Percentiles rank a stretch among this genome's conserved stretches.
These are phyloP conservation scores for Begonia fuchsioides DNA, from an alignment of 306 rosid species.

Conservation along the genomic window DNA sequence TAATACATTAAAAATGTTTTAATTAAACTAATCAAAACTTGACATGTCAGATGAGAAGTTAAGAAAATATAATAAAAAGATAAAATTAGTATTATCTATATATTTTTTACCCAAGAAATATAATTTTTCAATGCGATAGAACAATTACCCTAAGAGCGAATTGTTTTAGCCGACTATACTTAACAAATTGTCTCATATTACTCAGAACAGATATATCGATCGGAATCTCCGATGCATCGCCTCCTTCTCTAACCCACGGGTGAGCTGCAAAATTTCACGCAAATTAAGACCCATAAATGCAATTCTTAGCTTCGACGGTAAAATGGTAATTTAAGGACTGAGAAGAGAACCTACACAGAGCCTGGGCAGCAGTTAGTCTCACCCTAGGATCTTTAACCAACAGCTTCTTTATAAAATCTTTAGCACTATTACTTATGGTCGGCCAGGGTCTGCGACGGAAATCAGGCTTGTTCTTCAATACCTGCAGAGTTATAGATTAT, in stretches of 20 bases:
- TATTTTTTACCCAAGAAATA: no score
- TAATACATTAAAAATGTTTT: no score
- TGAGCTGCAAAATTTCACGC: slow-evolving; percentile 56
- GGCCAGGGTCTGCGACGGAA: slow-evolving; percentile 98
- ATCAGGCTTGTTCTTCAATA: slow-evolving; percentile 83
- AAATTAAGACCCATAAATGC: slow-evolving; percentile 10
- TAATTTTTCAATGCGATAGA: no score
- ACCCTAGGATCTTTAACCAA: slow-evolving; percentile 93
- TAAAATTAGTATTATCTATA: slow-evolving; percentile 1
- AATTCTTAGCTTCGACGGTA: neutral
- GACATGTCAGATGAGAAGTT: no score
- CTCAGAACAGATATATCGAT: slow-evolving; percentile 84
- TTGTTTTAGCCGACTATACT: slow-evolving; percentile 88
- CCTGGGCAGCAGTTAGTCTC: slow-evolving; percentile 98
- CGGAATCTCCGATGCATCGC: slow-evolving; percentile 85
- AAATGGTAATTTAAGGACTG: slow-evolving; percentile 7
- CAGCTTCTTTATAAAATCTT: slow-evolving; percentile 91
- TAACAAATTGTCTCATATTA: slow-evolving; percentile 91
- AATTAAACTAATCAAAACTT: no score
- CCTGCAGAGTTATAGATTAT: slow-evolving; percentile 24
- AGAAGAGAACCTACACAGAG: slow-evolving; percentile 57
- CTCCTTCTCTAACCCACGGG: slow-evolving; percentile 97
- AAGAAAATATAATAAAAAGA: no score
- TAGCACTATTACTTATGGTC: slow-evolving; percentile 53
- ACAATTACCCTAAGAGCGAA: slow-evolving; percentile 68